Evolutionary conservation across 192 early-diverging fungal species (phyloP).

Genomic region (Umbelopsis vinacea): DNA sequence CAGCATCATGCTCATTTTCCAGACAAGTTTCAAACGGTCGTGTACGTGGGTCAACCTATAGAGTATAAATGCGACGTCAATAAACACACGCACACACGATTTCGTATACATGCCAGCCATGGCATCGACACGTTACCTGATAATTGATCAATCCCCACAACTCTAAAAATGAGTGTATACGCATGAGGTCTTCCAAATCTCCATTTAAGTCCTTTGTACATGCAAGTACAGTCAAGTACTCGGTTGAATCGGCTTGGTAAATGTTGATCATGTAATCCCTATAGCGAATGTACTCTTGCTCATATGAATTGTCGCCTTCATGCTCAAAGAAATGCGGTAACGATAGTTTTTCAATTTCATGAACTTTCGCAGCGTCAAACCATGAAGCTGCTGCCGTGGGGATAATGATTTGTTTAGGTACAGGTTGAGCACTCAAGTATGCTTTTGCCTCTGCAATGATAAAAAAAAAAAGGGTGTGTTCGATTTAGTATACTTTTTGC

Average conservation of each 20-base stretch:
- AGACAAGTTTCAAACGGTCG: slow-evolving; percentile 92
- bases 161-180: slow-evolving; percentile 95
- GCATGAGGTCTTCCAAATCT: slow-evolving; percentile 91
- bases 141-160: slow-evolving; percentile 96
- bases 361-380: slow-evolving; percentile 77
- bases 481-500: background rate
- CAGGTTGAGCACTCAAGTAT: slow-evolving; percentile 20
- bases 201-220: slow-evolving; percentile 91
- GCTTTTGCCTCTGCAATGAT: background rate
- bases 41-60: slow-evolving; percentile 86
- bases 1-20: slow-evolving; percentile 86
- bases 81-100: no score
- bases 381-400: slow-evolving; percentile 61
- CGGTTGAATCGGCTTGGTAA: slow-evolving; percentile 89
- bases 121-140: slow-evolving; percentile 64
- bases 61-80: no score
- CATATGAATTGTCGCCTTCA: slow-evolving; percentile 76
- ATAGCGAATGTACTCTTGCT: slow-evolving; percentile 79
- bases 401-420: slow-evolving; percentile 20
- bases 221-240: slow-evolving; percentile 94
- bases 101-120: background rate
- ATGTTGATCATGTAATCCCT: slow-evolving; percentile 95
- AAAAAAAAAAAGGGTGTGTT: background rate
- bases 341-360: slow-evolving; percentile 82
- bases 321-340: slow-evolving; percentile 94